Evolutionary conservation across 179 eudicot genomes (phyloP), one percentile per base, ranked within the genome.

Genomic region (Actinidia arguta): DNA sequence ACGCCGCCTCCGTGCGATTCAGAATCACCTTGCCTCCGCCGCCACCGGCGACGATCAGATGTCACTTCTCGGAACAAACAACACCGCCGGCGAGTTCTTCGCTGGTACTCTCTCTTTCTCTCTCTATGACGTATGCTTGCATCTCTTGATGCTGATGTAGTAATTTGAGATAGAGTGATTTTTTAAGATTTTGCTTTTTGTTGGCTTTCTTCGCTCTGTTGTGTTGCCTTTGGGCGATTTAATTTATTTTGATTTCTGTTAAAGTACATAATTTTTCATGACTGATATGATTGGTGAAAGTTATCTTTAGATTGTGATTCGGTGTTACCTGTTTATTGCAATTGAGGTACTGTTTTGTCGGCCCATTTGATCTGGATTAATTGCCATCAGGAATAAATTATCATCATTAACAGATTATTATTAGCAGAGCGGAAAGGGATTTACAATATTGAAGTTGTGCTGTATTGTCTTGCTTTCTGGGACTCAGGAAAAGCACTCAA

Each of bases 61-160:
- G 39, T 36, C 88, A 7, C 54, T 75, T 31, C 87, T 87, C 83
- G 80, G 59, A 2, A 48, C 78, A 0, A 81, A 78, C 58, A 55
- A 51, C 3, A 78, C 92, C 83, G 88, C 88, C 75, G 92, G 84
- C 66, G 90, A 89, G 82, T 89, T 82, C 76, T 76, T 74, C 68
- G 27, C 31, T 0, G 90, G 92, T 89, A 81, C 56, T 51, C 61
- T 52, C 70, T 5, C 71, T 70, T 50, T 62, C 50, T 76, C 78
- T 80, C 22, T 42, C 17, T 22, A 25, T 70, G 0, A 1, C 46
- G 0, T 39, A 9, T 56, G 59, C 14, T 75, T 27, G 25, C 0
- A 17, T 14, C 47, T 9, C 63, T 75, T 48, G n/a, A 73, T 18
- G 51, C 12, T 73, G 52, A 14, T n/a, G 64, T 22, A 11, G 20